phyloP scores from a whole-genome alignment of 1,284 basidiomycete genomes.

The Melampsora larici-populina region DNA sequence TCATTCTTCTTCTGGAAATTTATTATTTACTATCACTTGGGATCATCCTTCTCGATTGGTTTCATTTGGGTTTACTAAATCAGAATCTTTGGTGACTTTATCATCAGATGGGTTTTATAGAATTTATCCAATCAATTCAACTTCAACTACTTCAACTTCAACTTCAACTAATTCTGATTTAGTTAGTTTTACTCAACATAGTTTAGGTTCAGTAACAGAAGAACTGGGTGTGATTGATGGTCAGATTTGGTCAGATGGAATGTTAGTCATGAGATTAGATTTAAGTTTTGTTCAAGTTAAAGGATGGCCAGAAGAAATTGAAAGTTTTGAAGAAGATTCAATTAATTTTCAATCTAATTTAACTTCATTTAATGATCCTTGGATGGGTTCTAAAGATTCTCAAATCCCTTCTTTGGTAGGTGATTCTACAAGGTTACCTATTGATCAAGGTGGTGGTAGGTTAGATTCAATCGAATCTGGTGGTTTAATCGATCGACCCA shows the following conservation, averaged over 20 bases:
- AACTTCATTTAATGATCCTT: conserved; percentile 8
- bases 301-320: conserved; percentile 31
- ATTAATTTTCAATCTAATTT: background rate
- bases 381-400: background rate
- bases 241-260: conserved; percentile 74
- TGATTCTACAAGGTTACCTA: conserved; percentile 18
- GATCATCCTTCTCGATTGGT: conserved; percentile 58
- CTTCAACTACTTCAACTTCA: conserved; percentile 46
- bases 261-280: conserved; percentile 78
- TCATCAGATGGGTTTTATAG: conserved; percentile 90
- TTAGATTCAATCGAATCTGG: conserved; percentile 42
- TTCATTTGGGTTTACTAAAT: conserved; percentile 74
- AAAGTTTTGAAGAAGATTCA: background rate
- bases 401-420: background rate
- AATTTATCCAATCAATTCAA: conserved; percentile 69
- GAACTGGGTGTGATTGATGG: conserved; percentile 79
- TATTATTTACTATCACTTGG: conserved; percentile 26
- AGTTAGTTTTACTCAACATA: conserved; percentile 74
- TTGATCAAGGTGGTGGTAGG: conserved; percentile 33
- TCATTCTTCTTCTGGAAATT: conserved; percentile 25
- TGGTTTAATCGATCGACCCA: conserved; percentile 28
- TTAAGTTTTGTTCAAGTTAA: conserved; percentile 68
- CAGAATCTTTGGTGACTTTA: conserved; percentile 76
- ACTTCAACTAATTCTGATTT: conserved; percentile 56
- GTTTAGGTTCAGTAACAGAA: conserved; percentile 75